phyloP scores from a whole-genome alignment of 2,329 filamentous ascomycete genomes.

The Kalaharituber pfeilii region DNA sequence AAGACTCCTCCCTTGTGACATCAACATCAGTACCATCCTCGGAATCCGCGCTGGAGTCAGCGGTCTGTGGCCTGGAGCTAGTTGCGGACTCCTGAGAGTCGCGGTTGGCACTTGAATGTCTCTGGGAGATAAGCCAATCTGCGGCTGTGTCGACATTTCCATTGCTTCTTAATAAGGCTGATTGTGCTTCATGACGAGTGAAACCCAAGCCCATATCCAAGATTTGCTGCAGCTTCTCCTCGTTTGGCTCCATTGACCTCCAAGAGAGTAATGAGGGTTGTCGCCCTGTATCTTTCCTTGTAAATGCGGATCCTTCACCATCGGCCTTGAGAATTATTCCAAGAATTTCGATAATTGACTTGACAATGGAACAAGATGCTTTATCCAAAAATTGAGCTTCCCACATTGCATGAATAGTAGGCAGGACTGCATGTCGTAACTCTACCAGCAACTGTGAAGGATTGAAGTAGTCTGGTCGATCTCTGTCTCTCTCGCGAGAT shows the following conservation, averaged over 20 bases:
- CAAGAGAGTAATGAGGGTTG: constrained; percentile 18
- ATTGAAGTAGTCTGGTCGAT: constrained; percentile 44
- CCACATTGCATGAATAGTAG: constrained; percentile 65
- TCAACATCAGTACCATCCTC: constrained; percentile 23
- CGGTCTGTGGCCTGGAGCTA: constrained; percentile 18
- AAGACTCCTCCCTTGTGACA: constrained; percentile 13
- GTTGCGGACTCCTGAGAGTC: constrained; percentile 13
- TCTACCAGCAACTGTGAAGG: constrained; percentile 71
- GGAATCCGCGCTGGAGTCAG: constrained; percentile 19
- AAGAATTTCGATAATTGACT: constrained; percentile 66
- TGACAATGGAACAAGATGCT: constrained; percentile 56
- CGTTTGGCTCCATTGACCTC: constrained; percentile 21
- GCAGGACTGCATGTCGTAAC: constrained; percentile 61
- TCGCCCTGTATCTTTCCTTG: constrained; percentile 27
- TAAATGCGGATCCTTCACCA: constrained; percentile 48
- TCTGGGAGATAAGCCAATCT: constrained; percentile 18
- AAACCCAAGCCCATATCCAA: constrained; percentile 23
- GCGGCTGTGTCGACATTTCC: constrained; percentile 18
- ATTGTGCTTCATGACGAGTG: constrained; percentile 14
- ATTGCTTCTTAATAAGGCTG: constrained; percentile 18
- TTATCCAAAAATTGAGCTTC: constrained; percentile 69
- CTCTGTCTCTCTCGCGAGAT: constrained; percentile 32
- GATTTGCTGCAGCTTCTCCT: constrained; percentile 20
- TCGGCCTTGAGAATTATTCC: constrained; percentile 63
- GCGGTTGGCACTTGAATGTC: constrained; percentile 12